These are phyloP conservation scores for Chalaropsis thielavioides DNA, from an alignment of 2,329 filamentous ascomycete species.

Conservation along the genomic window DNA sequence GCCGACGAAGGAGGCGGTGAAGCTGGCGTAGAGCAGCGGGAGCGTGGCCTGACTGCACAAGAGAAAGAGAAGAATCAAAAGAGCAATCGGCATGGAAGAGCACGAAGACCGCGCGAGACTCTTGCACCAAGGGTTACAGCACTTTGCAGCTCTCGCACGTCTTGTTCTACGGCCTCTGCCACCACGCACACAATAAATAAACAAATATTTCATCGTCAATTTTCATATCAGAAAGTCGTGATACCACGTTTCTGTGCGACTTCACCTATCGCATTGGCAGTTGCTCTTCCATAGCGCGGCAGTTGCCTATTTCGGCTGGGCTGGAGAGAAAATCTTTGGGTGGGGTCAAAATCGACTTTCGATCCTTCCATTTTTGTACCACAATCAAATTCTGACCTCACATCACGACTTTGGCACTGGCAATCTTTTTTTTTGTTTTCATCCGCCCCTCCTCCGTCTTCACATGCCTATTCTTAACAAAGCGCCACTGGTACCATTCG, in stretches of 20 bases:
- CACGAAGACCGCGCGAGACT: too few species aligned
- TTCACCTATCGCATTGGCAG: neutral
- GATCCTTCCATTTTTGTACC: constrained; percentile 8
- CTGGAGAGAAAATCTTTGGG: constrained; percentile 1
- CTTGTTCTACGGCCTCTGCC: too few species aligned
- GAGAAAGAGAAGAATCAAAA: too few species aligned
- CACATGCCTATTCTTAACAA: neutral
- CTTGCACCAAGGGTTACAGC: too few species aligned
- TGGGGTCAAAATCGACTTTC: neutral
- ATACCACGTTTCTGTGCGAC: neutral
- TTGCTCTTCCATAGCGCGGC: neutral
- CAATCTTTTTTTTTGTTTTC: neutral
- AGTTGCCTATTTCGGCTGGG: neutral
- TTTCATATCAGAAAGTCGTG: neutral
- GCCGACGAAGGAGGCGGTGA: constrained; percentile 23
- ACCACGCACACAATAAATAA: neutral
- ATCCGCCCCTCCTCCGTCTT: too few species aligned
- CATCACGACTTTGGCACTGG: neutral
- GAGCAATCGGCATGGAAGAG: too few species aligned
- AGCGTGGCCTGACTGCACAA: too few species aligned
- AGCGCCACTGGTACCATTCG: neutral
- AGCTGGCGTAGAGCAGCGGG: constrained; percentile 23
- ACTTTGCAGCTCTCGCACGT: too few species aligned
- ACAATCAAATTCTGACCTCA: constrained; percentile 13
- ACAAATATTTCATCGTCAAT: neutral